Base-by-base conservation (phyloP, 2,329 filamentous ascomycete genomes). In the Chaetomiaceae sp. region DNA sequence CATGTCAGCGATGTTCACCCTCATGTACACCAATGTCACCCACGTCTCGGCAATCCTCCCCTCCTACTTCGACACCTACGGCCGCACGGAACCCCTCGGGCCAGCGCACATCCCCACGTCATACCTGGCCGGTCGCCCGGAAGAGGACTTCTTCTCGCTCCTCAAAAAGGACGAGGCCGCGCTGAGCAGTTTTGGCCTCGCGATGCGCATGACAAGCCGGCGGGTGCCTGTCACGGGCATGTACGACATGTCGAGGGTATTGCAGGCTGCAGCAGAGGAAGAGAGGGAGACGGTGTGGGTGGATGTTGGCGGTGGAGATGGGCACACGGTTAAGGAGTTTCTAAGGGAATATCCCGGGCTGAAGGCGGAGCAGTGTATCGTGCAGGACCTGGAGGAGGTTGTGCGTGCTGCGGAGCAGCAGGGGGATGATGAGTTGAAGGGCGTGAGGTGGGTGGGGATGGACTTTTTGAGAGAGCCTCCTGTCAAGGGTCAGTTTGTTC, bases 281-380 rank as follows among this genome's bases (percentile, higher is more conserved):
- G 29, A 50, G 23, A 57, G 51, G 36, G 55, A 48, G 10, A 34
- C 47, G n/a, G 50, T 65, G 11, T 66, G 68, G 51, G 62, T 69
- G 11, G 67, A 70, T 48, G 55, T 69, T 7, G 67, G 67, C 11
- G 67, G 64, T 3, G 64, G 66, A 3, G 60, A 58, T 14, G 67
- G 67, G 10, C 60, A 67, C 43, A 59, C 61, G 14, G 48, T 68
- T n/a, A 57, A 51, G 32, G 52, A 61, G 18, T 62, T 68, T 37
- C 40, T 63, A 11, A 37, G 49, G 14, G 55, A 55, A 33, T 62
- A 57, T 34, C 58, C 67, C 8, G 59, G 33, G 2, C 57, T 69
- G 21, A 62, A 57, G 2, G 53, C 54, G 3, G 48, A 48, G 21
- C 57, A 62, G 27, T 67, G 64, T 29, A 59, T 64, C n/a, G 56